These are phyloP conservation scores for Cyberlindnera americana DNA, from an alignment of 805 yeast species.

Conservation along the genomic window DNA sequence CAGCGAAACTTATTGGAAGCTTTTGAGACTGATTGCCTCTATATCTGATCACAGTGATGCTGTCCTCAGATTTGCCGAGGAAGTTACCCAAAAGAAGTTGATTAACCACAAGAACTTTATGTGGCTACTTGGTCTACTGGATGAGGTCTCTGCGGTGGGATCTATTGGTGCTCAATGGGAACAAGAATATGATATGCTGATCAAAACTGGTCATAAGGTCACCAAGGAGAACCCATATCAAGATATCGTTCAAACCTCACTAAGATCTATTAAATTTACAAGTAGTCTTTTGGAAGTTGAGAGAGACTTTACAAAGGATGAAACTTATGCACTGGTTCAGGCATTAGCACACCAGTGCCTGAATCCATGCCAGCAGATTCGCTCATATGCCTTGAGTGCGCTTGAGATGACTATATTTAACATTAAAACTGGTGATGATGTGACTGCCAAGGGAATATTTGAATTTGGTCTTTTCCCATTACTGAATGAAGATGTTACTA, in stretches of 20 bases:
- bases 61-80: slow-evolving; percentile 47
- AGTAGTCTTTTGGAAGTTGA: slow-evolving; percentile 41
- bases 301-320: slow-evolving; percentile 31
- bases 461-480: slow-evolving; percentile 76
- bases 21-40: slow-evolving; percentile 46
- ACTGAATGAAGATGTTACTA: slow-evolving; percentile 62
- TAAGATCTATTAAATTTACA: slow-evolving; percentile 61
- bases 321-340: slow-evolving; percentile 58
- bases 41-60: slow-evolving; percentile 38
- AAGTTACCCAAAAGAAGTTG: slow-evolving; percentile 32
- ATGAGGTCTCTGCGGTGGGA: slow-evolving; percentile 78
- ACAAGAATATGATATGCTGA: slow-evolving; percentile 49
- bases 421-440: slow-evolving; percentile 32
- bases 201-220: slow-evolving; percentile 41
- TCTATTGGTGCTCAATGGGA: slow-evolving; percentile 78
- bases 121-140: slow-evolving; percentile 65
- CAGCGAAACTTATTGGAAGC: slow-evolving; percentile 52
- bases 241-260: slow-evolving; percentile 53
- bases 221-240: slow-evolving; percentile 47
- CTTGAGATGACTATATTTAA: slow-evolving; percentile 47
- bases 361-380: slow-evolving; percentile 78
- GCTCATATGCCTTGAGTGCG: slow-evolving; percentile 59
- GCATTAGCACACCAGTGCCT: slow-evolving; percentile 87
- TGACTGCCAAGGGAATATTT: slow-evolving; percentile 54
- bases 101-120: slow-evolving; percentile 53